Evolutionary conservation across 2,329 filamentous ascomycete genomes (phyloP).

Genomic region (Pleoardoris graminearum): DNA sequence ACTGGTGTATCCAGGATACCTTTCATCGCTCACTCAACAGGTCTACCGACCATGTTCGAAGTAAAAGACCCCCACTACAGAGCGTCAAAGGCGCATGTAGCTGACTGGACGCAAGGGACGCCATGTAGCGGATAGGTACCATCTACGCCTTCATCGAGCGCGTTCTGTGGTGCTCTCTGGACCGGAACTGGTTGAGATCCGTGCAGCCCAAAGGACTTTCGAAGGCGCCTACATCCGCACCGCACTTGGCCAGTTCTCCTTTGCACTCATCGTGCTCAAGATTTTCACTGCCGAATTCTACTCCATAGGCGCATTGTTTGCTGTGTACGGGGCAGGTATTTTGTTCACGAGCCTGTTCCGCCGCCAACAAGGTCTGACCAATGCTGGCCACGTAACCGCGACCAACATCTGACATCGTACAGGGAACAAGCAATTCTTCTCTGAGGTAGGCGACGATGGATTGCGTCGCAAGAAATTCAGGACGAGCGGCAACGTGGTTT

Average conservation of each 20-base stretch:
- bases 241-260: constrained; percentile 91
- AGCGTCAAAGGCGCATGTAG: neutral
- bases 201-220: constrained; percentile 93
- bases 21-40: too few species aligned
- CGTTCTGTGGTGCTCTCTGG: constrained; percentile 79
- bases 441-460: constrained; percentile 62
- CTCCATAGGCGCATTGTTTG: constrained; percentile 92
- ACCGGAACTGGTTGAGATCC: constrained; percentile 88
- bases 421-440: constrained; percentile 90
- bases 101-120: constrained; percentile 44
- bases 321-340: constrained; percentile 84
- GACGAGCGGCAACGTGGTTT: constrained; percentile 68
- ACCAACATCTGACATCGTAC: constrained; percentile 15
- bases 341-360: constrained; percentile 82
- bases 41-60: constrained; percentile 11
- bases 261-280: constrained; percentile 90
- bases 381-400: neutral
- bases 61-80: neutral
- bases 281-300: constrained; percentile 98
- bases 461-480: constrained; percentile 64
- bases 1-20: too few species aligned
- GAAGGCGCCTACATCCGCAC: constrained; percentile 97
- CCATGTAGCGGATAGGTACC: constrained; percentile 73
- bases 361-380: constrained; percentile 70
- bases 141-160: constrained; percentile 79